A percentile compares a stretch with the other conserved stretches of the same genome.
Conservation (phyloP, 768 basidiomycete species). For the Suillus fuscotomentosus region DNA sequence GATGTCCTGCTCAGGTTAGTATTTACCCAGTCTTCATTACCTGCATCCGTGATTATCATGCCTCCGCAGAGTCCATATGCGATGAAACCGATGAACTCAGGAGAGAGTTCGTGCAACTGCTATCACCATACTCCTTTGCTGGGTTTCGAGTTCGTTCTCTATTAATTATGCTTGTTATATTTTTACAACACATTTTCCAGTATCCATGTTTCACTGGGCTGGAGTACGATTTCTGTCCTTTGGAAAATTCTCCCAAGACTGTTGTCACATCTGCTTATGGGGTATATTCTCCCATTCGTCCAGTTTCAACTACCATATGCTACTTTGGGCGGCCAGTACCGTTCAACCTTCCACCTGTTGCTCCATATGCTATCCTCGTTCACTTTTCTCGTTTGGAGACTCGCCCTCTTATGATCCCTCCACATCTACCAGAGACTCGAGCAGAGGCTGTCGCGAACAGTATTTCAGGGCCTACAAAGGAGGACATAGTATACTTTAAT, state of each 20-base stretch:
- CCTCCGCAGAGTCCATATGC: conserved; percentile 29
- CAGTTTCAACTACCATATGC: conserved; percentile 28
- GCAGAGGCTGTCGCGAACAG: conserved; percentile 30
- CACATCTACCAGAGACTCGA: conserved; percentile 39
- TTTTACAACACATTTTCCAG: conserved; percentile 16
- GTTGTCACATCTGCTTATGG: conserved; percentile 21
- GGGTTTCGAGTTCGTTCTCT: conserved; percentile 44
- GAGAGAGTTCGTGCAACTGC: conserved; percentile 32
- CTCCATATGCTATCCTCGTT: conserved; percentile 45
- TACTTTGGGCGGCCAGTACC: conserved; percentile 43
- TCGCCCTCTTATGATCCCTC: conserved; percentile 34
- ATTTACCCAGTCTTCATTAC: neutral
- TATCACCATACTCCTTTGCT: conserved; percentile 48
- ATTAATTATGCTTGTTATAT: neutral
- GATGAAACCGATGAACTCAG: conserved; percentile 34
- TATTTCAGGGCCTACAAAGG: conserved; percentile 40
- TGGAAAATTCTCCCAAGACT: conserved; percentile 12
- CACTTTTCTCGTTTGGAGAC: conserved; percentile 47
- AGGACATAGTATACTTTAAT: conserved; percentile 46
- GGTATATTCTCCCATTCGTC: conserved; percentile 29
- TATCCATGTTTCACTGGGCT: conserved; percentile 40
- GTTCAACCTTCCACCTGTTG: conserved; percentile 40
- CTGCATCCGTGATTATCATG: neutral
- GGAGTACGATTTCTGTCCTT: conserved; percentile 31
- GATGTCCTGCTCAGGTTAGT: conserved; percentile 36